These are phyloP conservation scores for Phytophthora quininea DNA, from an alignment of 352 stramenopile species.

Conservation along the genomic window DNA sequence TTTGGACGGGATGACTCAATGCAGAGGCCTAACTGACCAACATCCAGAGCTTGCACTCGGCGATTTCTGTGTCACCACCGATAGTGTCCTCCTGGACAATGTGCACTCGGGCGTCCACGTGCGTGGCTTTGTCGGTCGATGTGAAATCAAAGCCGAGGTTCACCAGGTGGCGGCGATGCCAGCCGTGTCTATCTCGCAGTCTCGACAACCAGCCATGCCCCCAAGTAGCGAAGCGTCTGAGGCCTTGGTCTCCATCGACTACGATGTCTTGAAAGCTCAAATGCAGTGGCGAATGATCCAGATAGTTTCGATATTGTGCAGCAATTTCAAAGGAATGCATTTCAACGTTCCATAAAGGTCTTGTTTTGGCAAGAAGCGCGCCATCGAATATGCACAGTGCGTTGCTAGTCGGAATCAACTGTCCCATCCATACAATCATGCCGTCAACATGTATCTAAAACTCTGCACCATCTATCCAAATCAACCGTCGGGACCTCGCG, in stretches of 20 bases:
- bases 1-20: background rate
- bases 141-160: conserved; percentile 20
- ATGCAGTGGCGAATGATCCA: too few species aligned
- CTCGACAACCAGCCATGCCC: background rate
- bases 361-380: background rate
- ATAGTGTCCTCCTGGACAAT: background rate
- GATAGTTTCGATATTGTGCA: too few species aligned
- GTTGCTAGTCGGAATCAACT: background rate
- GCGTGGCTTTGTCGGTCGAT: conserved; percentile 27
- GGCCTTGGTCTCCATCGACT: background rate
- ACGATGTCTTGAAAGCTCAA: too few species aligned
- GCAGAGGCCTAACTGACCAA: background rate
- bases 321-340: too few species aligned
- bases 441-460: background rate
- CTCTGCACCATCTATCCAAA: background rate
- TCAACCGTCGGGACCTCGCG: background rate
- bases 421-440: background rate
- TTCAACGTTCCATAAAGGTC: too few species aligned
- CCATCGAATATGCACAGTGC: background rate
- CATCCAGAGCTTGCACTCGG: background rate
- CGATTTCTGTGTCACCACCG: background rate
- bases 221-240: background rate
- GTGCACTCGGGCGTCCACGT: background rate
- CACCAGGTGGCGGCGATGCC: background rate
- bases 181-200: background rate